phyloP scores from a whole-genome alignment of 2,329 filamentous ascomycete species.

The Keithomyces neogunnii region DNA sequence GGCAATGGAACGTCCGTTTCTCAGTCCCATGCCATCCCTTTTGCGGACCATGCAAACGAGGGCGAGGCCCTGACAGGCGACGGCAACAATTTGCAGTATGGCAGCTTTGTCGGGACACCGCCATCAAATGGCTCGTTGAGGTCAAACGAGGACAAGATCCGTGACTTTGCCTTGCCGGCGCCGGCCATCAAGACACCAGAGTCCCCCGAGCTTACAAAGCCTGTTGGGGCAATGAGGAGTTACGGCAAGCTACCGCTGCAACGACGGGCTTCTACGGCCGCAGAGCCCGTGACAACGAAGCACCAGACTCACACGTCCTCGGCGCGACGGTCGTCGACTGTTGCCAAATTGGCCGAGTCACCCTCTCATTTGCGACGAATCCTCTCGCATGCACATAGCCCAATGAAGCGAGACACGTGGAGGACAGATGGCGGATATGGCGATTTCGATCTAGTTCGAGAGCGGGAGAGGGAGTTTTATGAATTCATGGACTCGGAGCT shows the following conservation, averaged over 20 bases:
- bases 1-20: neutral
- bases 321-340: constrained; percentile 8
- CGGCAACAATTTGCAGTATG: constrained; percentile 37
- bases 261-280: constrained; percentile 27
- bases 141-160: constrained; percentile 10
- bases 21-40: constrained; percentile 2
- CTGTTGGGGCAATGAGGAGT: constrained; percentile 10
- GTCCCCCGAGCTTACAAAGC: constrained; percentile 16
- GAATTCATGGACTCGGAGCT: constrained; percentile 75
- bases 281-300: constrained; percentile 14
- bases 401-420: constrained; percentile 9
- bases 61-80: constrained; percentile 15
- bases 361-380: constrained; percentile 26
- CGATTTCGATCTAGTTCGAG: constrained; percentile 54
- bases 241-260: constrained; percentile 19
- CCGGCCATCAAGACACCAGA: constrained; percentile 38
- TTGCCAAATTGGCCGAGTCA: constrained; percentile 11
- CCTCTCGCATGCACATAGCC: constrained; percentile 20
- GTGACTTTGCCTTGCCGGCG: constrained; percentile 43
- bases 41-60: constrained; percentile 2
- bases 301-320: neutral
- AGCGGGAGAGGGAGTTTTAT: constrained; percentile 78
- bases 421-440: constrained; percentile 35
- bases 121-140: constrained; percentile 18
- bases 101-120: constrained; percentile 42